Evolutionary conservation across 345 rosid species (phyloP).

Genomic region (Eutrema heterophyllum): DNA sequence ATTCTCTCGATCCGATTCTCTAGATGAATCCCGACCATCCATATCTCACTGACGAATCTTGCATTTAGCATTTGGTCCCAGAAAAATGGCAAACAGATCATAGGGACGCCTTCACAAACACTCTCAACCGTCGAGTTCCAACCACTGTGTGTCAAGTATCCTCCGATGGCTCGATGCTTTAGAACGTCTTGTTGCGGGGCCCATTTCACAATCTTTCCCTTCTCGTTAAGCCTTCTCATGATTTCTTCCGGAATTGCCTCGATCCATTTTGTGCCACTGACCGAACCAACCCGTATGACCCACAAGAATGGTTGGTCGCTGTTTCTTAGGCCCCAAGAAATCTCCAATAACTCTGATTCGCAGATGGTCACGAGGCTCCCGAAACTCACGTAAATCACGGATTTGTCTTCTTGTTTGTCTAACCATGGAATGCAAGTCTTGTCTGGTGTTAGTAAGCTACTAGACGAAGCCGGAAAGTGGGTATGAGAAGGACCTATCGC

Average conservation of each 20-base stretch:
- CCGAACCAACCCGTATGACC: constrained; percentile 32
- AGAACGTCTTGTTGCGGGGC: constrained; percentile 20
- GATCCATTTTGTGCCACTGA: not conserved
- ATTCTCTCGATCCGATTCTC: constrained; percentile 15
- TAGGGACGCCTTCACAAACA: constrained; percentile 14
- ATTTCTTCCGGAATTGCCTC: constrained; percentile 14
- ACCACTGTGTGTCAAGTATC: constrained; percentile 11
- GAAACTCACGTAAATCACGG: constrained; percentile 42
- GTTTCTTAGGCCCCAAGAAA: constrained; percentile 42
- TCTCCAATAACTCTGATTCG: constrained; percentile 33
- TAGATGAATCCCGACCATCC: constrained; percentile 24
- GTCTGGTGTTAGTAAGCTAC: constrained; percentile 33
- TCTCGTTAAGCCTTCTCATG: constrained; percentile 15
- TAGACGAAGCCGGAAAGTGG: constrained; percentile 15
- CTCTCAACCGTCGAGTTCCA: constrained; percentile 22
- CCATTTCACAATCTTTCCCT: constrained; percentile 36
- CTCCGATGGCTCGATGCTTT: constrained; percentile 18
- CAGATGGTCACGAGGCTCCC: constrained; percentile 34
- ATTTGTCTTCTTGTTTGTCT: constrained; percentile 31
- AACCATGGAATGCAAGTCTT: constrained; percentile 44
- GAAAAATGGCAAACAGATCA: constrained; percentile 14
- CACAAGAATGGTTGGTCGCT: constrained; percentile 42
- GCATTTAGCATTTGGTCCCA: constrained; percentile 26
- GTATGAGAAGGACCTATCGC: constrained; percentile 46
- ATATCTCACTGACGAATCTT: constrained; percentile 8